Percentiles rank a stretch among this genome's conserved stretches.
phyloP scores from a whole-genome alignment of 441 rosid species.

The Dalechampia spathulata region DNA sequence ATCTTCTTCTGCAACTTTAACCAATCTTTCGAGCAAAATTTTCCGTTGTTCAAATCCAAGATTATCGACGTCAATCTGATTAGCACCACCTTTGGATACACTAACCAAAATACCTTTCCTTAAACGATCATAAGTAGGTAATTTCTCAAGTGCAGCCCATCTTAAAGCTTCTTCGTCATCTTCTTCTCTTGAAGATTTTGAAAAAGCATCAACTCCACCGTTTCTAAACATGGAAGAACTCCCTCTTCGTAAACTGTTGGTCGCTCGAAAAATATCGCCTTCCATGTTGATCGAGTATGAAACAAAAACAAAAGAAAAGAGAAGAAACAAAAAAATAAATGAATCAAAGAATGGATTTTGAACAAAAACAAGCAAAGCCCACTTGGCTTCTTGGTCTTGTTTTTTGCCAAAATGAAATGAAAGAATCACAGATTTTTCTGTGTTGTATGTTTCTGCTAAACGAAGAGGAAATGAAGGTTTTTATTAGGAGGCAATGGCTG shows the following conservation, averaged over 20 bases:
- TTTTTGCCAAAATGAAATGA: too few species aligned
- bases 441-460: too few species aligned
- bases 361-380: background rate
- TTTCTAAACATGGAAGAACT: background rate
- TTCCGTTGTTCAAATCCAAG: slow-evolving; percentile 48
- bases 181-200: slow-evolving; percentile 41
- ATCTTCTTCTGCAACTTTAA: slow-evolving; percentile 46
- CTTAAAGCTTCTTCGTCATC: slow-evolving; percentile 65
- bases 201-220: background rate
- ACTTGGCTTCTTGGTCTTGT: background rate
- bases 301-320: too few species aligned
- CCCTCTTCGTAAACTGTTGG: background rate
- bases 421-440: too few species aligned
- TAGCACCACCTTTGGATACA: slow-evolving; percentile 20
- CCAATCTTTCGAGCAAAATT: slow-evolving; percentile 41
- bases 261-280: background rate
- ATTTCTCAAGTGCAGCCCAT: slow-evolving; percentile 62
- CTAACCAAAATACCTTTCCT: slow-evolving; percentile 46
- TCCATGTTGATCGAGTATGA: background rate
- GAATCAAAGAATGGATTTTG: too few species aligned
- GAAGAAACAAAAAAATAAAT: too few species aligned
- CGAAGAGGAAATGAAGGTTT: too few species aligned
- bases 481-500: too few species aligned
- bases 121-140: slow-evolving; percentile 53
- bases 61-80: slow-evolving; percentile 32